A percentile compares a stretch with the other conserved stretches of the same genome.
Evolutionary conservation across 164 flowering plant genomes (phyloP).

Genomic region (Saururus chinensis): DNA sequence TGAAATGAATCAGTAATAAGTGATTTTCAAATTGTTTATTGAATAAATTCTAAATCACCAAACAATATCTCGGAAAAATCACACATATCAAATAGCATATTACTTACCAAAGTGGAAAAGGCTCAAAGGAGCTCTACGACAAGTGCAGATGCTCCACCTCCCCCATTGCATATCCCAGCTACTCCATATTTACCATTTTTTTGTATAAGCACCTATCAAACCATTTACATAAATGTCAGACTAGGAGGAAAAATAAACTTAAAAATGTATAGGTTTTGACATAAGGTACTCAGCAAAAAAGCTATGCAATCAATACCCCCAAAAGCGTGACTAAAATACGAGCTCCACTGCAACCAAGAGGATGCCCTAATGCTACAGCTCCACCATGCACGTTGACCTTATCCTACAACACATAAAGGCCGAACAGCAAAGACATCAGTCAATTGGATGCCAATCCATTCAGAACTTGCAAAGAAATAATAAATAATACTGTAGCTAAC

Average conservation of each 20-base stretch:
- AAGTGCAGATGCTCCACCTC: constrained; percentile 86
- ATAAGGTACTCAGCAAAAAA: not conserved
- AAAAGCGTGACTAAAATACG: constrained; percentile 78
- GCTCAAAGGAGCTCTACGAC: constrained; percentile 70
- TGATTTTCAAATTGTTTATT: not conserved
- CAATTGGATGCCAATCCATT: not conserved
- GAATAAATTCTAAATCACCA: not conserved
- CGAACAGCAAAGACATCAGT: not conserved
- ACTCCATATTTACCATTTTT: constrained; percentile 63
- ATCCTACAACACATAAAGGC: constrained; percentile 27
- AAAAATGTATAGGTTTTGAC: not conserved
- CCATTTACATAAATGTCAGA: not conserved
- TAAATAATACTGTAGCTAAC: not conserved
- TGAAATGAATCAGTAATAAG: too few relatives aligned
- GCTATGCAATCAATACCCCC: constrained; percentile 38
- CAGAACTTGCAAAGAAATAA: not conserved
- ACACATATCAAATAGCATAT: too few relatives aligned
- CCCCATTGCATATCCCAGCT: constrained; percentile 71
- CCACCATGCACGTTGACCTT: constrained; percentile 90
- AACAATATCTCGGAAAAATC: not conserved
- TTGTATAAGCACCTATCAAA: constrained; percentile 50
- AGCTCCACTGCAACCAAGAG: constrained; percentile 97
- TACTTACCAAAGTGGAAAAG: constrained; percentile 18
- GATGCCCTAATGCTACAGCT: constrained; percentile 95
- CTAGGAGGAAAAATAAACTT: not conserved